A percentile compares a stretch with the other conserved stretches of the same genome.
These are phyloP conservation scores for Suillus discolor DNA, from an alignment of 768 basidiomycete genomes.

Conservation along the genomic window DNA sequence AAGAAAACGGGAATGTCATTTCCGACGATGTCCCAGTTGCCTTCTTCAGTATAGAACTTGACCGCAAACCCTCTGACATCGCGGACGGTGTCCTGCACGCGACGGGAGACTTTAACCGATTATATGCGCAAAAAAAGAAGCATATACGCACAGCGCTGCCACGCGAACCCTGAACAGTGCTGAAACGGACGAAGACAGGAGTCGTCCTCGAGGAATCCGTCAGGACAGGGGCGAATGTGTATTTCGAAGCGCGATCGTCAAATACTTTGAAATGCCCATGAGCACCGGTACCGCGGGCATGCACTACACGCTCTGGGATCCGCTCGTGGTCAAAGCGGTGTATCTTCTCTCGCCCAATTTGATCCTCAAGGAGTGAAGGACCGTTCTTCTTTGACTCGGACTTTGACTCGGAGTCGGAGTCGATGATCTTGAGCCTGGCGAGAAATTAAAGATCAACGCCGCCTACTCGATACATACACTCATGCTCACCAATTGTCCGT, in stretches of 20 bases:
- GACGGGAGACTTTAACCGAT: conserved; percentile 1
- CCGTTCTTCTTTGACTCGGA: conserved; percentile 36
- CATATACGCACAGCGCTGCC: conserved; percentile 71
- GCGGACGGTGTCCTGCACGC: conserved; percentile 64
- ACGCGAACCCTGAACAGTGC: conserved; percentile 78
- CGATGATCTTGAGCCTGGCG: conserved; percentile 53
- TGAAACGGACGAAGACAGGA: conserved; percentile 82
- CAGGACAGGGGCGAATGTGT: conserved; percentile 69
- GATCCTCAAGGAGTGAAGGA: conserved; percentile 78
- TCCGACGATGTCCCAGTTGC: conserved; percentile 88
- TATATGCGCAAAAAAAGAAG: neutral
- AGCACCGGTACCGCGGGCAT: conserved; percentile 74
- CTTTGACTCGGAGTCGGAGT: neutral
- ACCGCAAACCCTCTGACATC: conserved; percentile 88
- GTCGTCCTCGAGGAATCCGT: conserved; percentile 75
- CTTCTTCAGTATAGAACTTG: conserved; percentile 83
- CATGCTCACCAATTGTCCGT: conserved; percentile 62
- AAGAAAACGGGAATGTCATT: conserved; percentile 85
- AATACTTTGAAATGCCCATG: conserved; percentile 83
- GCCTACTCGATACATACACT: conserved; percentile 4
- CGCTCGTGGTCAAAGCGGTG: conserved; percentile 86
- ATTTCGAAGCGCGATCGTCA: conserved; percentile 68
- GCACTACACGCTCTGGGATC: conserved; percentile 83
- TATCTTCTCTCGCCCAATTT: conserved; percentile 74
- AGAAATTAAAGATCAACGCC: conserved; percentile 12